Percentiles rank a stretch among this genome's conserved stretches.
These are phyloP conservation scores for Ophiosphaerella narmari DNA, from an alignment of 2,329 filamentous ascomycete species.

Conservation along the genomic window DNA sequence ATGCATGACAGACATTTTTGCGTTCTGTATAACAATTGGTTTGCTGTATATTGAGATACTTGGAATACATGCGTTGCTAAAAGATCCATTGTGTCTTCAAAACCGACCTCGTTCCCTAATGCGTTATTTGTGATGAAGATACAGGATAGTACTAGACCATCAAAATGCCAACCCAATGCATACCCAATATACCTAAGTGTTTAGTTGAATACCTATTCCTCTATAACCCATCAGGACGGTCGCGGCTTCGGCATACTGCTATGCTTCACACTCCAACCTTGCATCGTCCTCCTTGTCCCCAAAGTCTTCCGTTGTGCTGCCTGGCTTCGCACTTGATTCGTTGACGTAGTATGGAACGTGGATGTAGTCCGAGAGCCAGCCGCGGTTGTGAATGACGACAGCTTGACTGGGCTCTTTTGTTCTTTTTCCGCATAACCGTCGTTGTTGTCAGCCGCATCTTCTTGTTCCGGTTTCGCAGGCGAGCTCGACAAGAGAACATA, in stretches of 20 bases:
- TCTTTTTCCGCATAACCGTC: slow-evolving; percentile 4
- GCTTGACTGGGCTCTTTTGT: slow-evolving; percentile 13
- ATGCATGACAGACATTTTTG: no score
- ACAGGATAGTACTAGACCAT: background rate
- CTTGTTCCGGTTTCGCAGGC: slow-evolving; percentile 40
- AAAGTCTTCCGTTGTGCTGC: slow-evolving; percentile 51
- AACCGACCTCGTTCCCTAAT: background rate
- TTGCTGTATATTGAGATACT: no score
- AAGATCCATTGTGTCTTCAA: background rate
- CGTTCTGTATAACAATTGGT: no score
- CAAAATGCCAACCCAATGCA: slow-evolving; percentile 3
- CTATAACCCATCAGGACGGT: slow-evolving; percentile 8
- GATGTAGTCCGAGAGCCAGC: slow-evolving; percentile 43
- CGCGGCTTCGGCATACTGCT: slow-evolving; percentile 37
- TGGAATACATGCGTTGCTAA: no score
- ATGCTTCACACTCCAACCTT: slow-evolving; percentile 54
- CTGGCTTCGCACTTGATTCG: slow-evolving; percentile 36
- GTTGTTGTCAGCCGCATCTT: slow-evolving; percentile 5
- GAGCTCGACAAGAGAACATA: slow-evolving; percentile 58
- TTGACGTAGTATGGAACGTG: slow-evolving; percentile 52
- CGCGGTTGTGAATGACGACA: background rate
- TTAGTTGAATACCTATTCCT: no score
- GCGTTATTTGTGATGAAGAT: background rate
- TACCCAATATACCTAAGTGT: background rate
- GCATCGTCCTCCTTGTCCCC: slow-evolving; percentile 56